Conservation (phyloP, 176 grass and related monocot species). For the Miscanthus lutarioriparius region DNA sequence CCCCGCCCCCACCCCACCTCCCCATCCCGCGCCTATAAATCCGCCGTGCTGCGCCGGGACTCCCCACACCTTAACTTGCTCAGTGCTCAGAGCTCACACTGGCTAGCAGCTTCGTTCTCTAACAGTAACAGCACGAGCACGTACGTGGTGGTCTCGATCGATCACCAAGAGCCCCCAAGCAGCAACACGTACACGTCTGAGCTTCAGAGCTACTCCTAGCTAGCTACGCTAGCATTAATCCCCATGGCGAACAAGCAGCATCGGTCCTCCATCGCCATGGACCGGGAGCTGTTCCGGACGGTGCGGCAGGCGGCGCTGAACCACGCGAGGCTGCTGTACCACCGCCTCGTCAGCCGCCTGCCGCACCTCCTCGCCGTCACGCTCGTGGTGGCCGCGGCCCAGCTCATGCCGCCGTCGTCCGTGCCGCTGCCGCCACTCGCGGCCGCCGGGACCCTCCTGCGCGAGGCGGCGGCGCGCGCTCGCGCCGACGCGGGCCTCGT, state of each 20-base stretch:
- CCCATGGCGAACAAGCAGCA: neutral
- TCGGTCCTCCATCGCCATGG: constrained; percentile 12
- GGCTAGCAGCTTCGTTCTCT: too few species aligned
- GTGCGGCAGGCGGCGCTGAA: constrained; percentile 37
- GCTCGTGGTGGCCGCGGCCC: constrained; percentile 12
- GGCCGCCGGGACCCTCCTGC: neutral
- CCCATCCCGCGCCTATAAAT: constrained; percentile 35
- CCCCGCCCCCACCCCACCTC: neutral
- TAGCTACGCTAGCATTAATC: neutral
- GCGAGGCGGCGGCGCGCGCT: neutral
- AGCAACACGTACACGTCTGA: neutral
- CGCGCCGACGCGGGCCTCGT: constrained; percentile 16
- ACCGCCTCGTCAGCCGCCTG: constrained; percentile 30
- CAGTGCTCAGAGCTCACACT: neutral
- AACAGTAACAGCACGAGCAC: too few species aligned
- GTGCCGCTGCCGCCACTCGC: constrained; percentile 4
- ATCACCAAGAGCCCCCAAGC: neutral
- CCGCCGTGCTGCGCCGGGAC: neutral
- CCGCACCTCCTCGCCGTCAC: constrained; percentile 40
- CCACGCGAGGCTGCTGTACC: constrained; percentile 41
- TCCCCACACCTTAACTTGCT: neutral
- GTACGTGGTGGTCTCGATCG: neutral
- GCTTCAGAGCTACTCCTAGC: too few species aligned
- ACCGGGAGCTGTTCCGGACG: constrained; percentile 38
- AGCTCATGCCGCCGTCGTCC: neutral